Base-by-base conservation (phyloP, 2,329 filamentous ascomycete genomes). In the Trichoderma citrinoviride region DNA sequence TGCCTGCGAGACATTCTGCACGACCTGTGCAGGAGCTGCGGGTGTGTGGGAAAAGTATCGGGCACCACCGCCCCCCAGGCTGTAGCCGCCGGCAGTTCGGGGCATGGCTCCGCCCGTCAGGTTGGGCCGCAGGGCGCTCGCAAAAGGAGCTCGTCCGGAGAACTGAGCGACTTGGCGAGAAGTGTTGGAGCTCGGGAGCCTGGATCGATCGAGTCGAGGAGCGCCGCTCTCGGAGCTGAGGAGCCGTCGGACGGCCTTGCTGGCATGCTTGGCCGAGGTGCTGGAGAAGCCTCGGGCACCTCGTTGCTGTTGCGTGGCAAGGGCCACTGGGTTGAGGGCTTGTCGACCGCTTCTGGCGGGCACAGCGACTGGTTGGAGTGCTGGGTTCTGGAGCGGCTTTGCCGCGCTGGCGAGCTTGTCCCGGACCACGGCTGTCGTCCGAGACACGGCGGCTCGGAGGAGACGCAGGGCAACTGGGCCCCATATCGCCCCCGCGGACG, bases 1-100 rank as follows among this genome's bases (percentile, higher is more conserved):
- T 5, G 93, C 95, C 71, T 93, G 89, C 14, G 92, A 96, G n/a
- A 97, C 94, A 77, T 97, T 97, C 76, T 95, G 90, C 58, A 98
- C 86, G 53, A 98, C 92, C 76, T 98, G 92, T 1, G 93, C 92
- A 44, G 92, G 93, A 7, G 89, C 87, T 10, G 91, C 90, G 1
- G 94, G 92, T 0, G 88, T 86, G 78, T 97, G 93, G 1, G 92
- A 96, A 79, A 98, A 98, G 80, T 94, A 94, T 69, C 94, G 86
- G 25, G 88, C 91, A 69, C 90, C 87, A 33, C 91, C 91, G 64
- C 84, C 79, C 44, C 84, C 79, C 44, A 91, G 79, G 68, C 83
- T 83, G 75, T 99, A 99, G n/a, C 95, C 95, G 69, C 94, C 93
- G 7, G 93, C 91, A 44, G 91, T 92, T 64, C 94, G 87, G 40